phyloP scores from a whole-genome alignment of 345 rosid species.

The Ceriops tagal region DNA sequence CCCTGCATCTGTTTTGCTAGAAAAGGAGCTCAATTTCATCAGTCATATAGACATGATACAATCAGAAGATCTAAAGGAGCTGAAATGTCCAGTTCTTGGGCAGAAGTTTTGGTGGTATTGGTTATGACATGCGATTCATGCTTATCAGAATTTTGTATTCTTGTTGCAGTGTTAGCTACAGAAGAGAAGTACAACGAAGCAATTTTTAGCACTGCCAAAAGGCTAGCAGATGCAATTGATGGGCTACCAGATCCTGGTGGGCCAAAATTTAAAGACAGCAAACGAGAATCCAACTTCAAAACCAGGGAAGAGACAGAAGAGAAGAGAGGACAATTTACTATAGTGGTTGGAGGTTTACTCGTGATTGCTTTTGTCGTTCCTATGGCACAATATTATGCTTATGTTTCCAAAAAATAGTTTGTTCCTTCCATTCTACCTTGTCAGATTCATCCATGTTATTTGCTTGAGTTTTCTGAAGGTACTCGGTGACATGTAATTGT shows the following conservation, averaged over 20 bases:
- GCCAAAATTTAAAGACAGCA: constrained; percentile 60
- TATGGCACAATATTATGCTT: constrained; percentile 95
- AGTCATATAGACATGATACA: not conserved
- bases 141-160: constrained; percentile 12
- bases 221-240: constrained; percentile 89
- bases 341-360: constrained; percentile 88
- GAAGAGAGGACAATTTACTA: constrained; percentile 92
- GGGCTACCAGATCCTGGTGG: constrained; percentile 96
- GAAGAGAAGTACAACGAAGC: constrained; percentile 99
- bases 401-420: constrained; percentile 70
- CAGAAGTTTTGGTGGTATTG: not conserved
- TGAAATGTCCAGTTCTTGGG: not conserved
- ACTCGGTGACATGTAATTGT: constrained; percentile 24
- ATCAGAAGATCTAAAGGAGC: not conserved
- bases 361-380: constrained; percentile 95
- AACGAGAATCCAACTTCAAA: constrained; percentile 88
- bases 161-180: constrained; percentile 76
- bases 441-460: constrained; percentile 14
- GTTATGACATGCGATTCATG: not conserved
- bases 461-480: constrained; percentile 2
- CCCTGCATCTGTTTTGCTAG: not conserved
- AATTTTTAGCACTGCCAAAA: constrained; percentile 65
- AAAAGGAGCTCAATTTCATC: not conserved
- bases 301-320: constrained; percentile 90
- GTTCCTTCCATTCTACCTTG: constrained; percentile 7